Evolutionary conservation across 768 basidiomycete species (phyloP), one percentile per base, ranked within the genome.

Genomic region (Sporobolomyces phaffii): DNA sequence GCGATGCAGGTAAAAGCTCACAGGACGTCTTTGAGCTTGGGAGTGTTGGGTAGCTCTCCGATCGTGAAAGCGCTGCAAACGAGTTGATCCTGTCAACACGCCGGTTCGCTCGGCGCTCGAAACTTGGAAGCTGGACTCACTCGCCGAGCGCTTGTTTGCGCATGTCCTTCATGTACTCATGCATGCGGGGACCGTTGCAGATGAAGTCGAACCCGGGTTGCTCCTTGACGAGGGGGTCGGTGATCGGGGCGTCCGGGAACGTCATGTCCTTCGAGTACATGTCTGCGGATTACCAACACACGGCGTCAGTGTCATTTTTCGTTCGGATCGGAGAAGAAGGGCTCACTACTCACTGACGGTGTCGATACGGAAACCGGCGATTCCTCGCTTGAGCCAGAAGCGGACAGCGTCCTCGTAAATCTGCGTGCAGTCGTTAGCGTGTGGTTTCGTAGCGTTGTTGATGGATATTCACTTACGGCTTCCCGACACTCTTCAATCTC

Each of bases 311-410:
- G n/a, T n/a, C n/a, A n/a, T n/a, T n/a, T n/a, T n/a, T 14, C 29
- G 41, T 22, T 24, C 28, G 11, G 10, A 29, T 4, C 3, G 40
- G 58, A 52, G 44, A 18, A 8, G 26, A n/a, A 17, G 20, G 36
- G n/a, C n/a, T n/a, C n/a, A n/a, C n/a, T n/a, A 59, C 49, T 49
- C 17, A 60, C 33, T 49, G 28, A 40, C 45, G 18, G 64, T 69
- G 77, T 84, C 61, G 72, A 88, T 85, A 26, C 87, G 79, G 76
- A 89, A 90, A 2, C 87, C 88, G 66, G 88, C 87, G 66, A 85
- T 85, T 1, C 88, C 87, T 53, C 84, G 79, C 59, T 84, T 81
- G n/a, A 88, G 79, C 87, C 87, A 89, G 73, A 87, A 89, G 47
- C 77, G 77, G 86, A 89, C 86, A 50, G 85, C 74, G 38, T 85